Base-by-base conservation (phyloP, 768 basidiomycete genomes). In the Lentinula lateritia region DNA sequence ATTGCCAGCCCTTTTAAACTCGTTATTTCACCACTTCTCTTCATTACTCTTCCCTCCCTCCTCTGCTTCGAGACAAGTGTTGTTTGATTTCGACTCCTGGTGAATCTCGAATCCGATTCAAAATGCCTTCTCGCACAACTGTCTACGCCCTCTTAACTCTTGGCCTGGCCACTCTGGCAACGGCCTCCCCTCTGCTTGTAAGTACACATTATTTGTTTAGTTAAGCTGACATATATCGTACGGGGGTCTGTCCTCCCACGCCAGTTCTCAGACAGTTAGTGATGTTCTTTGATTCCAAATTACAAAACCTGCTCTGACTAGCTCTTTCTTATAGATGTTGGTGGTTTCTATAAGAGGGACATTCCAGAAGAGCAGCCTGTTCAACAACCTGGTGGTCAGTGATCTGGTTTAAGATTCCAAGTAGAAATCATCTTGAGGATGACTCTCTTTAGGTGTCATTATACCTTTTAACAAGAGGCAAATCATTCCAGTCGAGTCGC, bases 101-200 rank as follows among this genome's bases (percentile, higher is more conserved):
- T 3, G 3, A 28, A 28, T 28, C 28, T 28, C 28, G 28, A 2
- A 28, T 28, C 28, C 28, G 28, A 28, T 28, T 28, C 66, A 58
- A 74, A 71, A 86, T 87, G 85, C 74, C 82, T 69, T 63, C 72
- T 61, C 69, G 75, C 65, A 69, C 74, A 60, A 63, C 79, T 66
- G 61, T 79, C 58, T 43, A n/a, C 10, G 68, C 78, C 56, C 64
- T 78, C 60, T 63, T 81, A 60, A 67, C 79, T 56, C 71, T 79
- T 58, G 63, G 77, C 63, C 69, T 82, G 67, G 76, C 78, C 63
- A 72, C 78, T 66, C 77, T 80, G 66, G 80, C 73, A 50, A 71
- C 76, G 45, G 73, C 75, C 41, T 73, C 71, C n/a, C 72, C 52
- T n/a, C 71, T 77, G 69, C 77, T 72, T 54, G 77, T 83, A 58